Evolutionary conservation across 345 rosid species (phyloP), one percentile per base, ranked within the genome.

Genomic region (Salix arbutifolia): DNA sequence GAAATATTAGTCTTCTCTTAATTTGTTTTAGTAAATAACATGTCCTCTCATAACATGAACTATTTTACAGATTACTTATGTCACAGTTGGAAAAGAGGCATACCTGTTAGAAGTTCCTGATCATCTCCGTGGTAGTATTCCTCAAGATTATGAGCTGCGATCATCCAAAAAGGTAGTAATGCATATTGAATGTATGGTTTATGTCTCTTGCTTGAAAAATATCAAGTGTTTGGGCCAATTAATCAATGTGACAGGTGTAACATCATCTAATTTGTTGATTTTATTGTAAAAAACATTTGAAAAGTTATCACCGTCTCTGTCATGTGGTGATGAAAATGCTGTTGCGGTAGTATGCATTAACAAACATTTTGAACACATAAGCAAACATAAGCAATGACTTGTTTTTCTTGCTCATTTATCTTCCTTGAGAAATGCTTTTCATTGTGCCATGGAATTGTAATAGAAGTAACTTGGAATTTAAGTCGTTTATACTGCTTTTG

Each of bases 51-150:
- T 76, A 62, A 58, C 53, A 33, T 74, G 35, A 31, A 70, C 66
- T 87, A 61, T 75, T 50, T 50, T 84, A 56, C 89, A 96, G 99
- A 86, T 96, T 73, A 82, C 78, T 31, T 96, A 93, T 83, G 99
- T 93, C 71, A 88, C 93, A n/a, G 87, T 96, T 86, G 98, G 98
- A 52, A 96, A 96, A 83, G 99, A 96, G 6, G 81, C 84, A 40
- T 92, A 96, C 81, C 87, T 96, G 37, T 84, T 92, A 84, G 98
- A 96, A 89, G 90, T 96, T 78, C 94, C 97, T 23, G 98, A 93
- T 77, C 87, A 88, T 81, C 80, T 96, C 83, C 81, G 86, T 21
- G 91, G 90, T 67, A 88, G 80, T 76, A 84, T 96, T 85, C 94
- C 99, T 79, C 89, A 68, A 26, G 94, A 90, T 80, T 96, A 93